Evolutionary conservation across 768 basidiomycete genomes (phyloP).

Genomic region (Roridomyces roridus): DNA sequence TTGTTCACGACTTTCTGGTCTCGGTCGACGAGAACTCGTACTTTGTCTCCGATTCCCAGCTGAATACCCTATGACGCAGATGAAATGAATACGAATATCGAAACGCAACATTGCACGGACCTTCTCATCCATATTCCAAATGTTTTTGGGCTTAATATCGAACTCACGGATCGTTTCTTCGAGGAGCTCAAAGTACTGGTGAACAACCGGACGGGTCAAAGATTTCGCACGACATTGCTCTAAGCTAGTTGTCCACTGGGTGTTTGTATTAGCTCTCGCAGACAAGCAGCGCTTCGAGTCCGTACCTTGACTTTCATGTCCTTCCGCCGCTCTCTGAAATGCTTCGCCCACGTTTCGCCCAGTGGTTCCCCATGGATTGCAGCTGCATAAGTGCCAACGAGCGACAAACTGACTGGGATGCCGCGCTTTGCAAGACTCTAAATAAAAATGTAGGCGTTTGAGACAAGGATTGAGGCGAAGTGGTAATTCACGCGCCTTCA

Average conservation of each 20-base stretch:
- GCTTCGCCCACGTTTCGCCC: background rate
- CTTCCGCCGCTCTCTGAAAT: background rate
- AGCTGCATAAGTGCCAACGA: background rate
- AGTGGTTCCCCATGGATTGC: background rate
- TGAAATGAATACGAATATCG: no score
- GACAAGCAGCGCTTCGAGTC: no score
- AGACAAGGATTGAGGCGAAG: background rate
- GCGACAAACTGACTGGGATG: background rate
- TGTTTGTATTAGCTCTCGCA: no score
- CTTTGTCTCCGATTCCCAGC: no score
- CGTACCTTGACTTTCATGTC: background rate
- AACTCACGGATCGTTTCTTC: no score
- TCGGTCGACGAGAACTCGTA: background rate
- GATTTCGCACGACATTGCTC: background rate
- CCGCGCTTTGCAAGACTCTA: background rate
- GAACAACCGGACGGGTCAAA: background rate
- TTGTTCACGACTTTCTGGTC: constrained; percentile 3
- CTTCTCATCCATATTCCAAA: no score
- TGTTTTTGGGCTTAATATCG: no score
- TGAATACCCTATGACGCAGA: no score
- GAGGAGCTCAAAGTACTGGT: no score
- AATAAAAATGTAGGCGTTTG: background rate
- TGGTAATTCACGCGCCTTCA: background rate
- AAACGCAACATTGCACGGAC: no score
- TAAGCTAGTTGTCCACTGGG: background rate